These are phyloP conservation scores for Cystofilobasidium bisporidii DNA, from an alignment of 768 basidiomycete genomes.

Conservation along the genomic window DNA sequence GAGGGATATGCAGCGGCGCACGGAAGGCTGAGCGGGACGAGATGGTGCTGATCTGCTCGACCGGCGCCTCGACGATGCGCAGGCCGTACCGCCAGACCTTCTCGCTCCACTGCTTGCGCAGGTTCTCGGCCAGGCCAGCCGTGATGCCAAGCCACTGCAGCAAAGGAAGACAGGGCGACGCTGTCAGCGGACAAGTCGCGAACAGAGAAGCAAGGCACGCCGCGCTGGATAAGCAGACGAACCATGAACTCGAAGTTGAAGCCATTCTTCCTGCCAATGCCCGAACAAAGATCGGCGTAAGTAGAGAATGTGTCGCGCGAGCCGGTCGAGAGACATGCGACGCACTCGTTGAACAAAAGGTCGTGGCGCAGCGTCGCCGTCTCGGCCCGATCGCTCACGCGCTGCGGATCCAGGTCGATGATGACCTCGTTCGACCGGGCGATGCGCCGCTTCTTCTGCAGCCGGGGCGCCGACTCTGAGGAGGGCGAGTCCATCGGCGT, in stretches of 20 bases:
- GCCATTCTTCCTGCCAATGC: neutral
- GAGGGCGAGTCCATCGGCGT: neutral
- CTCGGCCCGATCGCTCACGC: conserved; percentile 81
- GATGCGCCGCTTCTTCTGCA: conserved; percentile 28
- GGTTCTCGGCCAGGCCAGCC: conserved; percentile 70
- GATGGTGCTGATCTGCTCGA: conserved; percentile 81
- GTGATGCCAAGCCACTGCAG: conserved; percentile 78
- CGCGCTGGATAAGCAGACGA: too few relatives aligned
- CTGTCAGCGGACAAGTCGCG: neutral
- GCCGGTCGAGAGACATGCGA: conserved; percentile 12
- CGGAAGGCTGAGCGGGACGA: conserved; percentile 80
- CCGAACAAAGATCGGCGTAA: neutral
- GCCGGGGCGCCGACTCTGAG: neutral
- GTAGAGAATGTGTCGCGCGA: neutral
- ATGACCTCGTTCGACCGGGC: conserved; percentile 58
- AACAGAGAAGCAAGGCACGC: neutral
- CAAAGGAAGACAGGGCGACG: neutral
- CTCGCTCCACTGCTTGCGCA: conserved; percentile 18
- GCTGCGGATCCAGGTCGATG: conserved; percentile 52
- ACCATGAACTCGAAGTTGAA: conserved; percentile 5
- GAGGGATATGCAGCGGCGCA: conserved; percentile 70
- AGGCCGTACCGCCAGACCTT: conserved; percentile 21
- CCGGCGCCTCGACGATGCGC: conserved; percentile 50
- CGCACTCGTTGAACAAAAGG: conserved; percentile 65
- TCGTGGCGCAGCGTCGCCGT: conserved; percentile 83